Base-by-base conservation (phyloP, 345 rosid species). In the Gossypium ekmanianum region DNA sequence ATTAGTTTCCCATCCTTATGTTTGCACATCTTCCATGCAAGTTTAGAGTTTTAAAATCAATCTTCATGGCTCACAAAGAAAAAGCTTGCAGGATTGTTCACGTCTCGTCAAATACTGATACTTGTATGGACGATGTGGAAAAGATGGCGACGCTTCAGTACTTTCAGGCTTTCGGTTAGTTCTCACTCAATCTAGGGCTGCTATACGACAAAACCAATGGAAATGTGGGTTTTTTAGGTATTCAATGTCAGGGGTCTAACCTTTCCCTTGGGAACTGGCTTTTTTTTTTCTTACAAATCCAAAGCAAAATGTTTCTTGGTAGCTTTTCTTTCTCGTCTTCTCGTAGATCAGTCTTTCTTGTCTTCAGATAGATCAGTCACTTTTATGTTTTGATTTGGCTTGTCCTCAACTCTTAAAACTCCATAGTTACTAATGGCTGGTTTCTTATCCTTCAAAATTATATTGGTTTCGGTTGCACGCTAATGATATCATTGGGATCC, bases 251-350 rank as follows among this genome's bases (percentile, higher is more conserved):
- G 26, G 79, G 79, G 68, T 59, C 29, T 1, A 39, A 26, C 57
- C 14, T 9, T 9, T 11, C 22, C 61, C 78, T 79, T 48, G 78
- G 83, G 80, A 79, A 81, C 74, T 78, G 76, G 34, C 58, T 41
- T 41, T 11, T 69, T 69, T 62, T 24, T 62, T 43, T 11, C 2
- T 58, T n/a, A 34, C 27, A 39, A 26, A 47, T 56, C 62, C 73
- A 39, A 74, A 61, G 78, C 80, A 22, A 56, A 52, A 64, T 69
- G 59, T n/a, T 20, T 61, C 64, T 34, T 41, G 71, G 11, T 12
- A 51, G 29, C 48, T 77, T 73, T 45, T 50, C 62, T 73, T 34
- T 59, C 70, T 68, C 61, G 77, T 74, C 71, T 27, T 55, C 6
- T 24, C 61, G 26, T 20, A 55, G 72, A 9, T 13, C 58, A 27